phyloP scores from a whole-genome alignment of 306 rosid genomes.

The Vigna radiata region DNA sequence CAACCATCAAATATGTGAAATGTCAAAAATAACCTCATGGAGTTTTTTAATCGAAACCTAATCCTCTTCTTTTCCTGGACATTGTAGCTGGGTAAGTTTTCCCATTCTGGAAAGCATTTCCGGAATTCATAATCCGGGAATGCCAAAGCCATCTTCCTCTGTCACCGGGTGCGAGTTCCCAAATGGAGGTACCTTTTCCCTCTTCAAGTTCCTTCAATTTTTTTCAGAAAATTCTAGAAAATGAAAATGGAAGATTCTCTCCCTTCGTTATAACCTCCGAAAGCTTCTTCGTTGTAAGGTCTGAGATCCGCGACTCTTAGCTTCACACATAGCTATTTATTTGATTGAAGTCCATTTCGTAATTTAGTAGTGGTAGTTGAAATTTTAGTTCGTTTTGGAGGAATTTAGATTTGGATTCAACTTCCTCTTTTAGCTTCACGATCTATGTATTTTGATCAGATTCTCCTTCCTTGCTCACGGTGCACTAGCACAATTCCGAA shows the following conservation, averaged over 20 bases:
- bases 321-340: neutral
- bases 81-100: no score
- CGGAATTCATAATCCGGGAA: no score
- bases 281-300: neutral
- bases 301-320: slow-evolving; percentile 44
- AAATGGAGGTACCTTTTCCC: slow-evolving; percentile 38
- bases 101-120: no score
- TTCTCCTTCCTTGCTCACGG: neutral
- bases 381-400: neutral
- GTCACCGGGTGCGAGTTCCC: slow-evolving; percentile 93
- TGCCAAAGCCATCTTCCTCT: slow-evolving; percentile 84
- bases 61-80: no score
- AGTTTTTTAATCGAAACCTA: no score
- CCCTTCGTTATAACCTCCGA: neutral
- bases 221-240: slow-evolving; percentile 15
- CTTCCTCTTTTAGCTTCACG: slow-evolving; percentile 31
- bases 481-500: neutral
- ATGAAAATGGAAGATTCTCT: neutral
- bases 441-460: neutral
- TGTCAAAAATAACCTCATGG: no score
- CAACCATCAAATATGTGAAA: no score
- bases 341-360: slow-evolving; percentile 15
- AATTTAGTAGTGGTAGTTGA: slow-evolving; percentile 25
- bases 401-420: slow-evolving; percentile 7
- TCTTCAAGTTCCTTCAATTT: neutral